Base-by-base conservation (phyloP, 1,139 yeast species). In the Arxiozyma slooffiae region DNA sequence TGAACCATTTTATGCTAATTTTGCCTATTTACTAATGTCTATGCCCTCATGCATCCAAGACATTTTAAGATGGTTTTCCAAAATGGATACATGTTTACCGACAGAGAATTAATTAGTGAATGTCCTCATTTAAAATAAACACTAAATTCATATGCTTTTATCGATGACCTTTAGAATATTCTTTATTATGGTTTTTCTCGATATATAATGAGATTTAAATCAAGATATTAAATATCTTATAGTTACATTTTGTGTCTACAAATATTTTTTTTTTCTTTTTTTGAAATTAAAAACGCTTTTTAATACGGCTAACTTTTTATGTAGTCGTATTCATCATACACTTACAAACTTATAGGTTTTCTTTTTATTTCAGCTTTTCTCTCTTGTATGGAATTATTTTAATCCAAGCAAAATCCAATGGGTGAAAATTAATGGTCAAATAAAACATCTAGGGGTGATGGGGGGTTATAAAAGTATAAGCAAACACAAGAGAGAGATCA, bases 1-100 rank as follows among this genome's bases (percentile, higher is more conserved):
- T 48, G 71, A 66, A 44, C 92, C 94, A 0, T 62, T 80, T 2
- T 85, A 85, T 61, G 79, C 85, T 1, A 72, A 78, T 46, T 72
- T 81, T 50, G 70, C 82, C 24, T 81, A 85, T 1, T 44, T 74
- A 0, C 60, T 84, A 48, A 74, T 78, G 60, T 60, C 72, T 8
- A 55, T 83, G 52, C 94, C 94, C 0, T 70, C 71, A 54, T 51
- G 63, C 16, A 11, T 81, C 4, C 78, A 75, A 52, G 70, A 71
- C 30, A 55, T 69, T 20, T 71, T 77, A 41, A 68, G 92, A 52
- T 64, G 71, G 67, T 70, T 76, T 46, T 56, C 68, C 22, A 52
- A 56, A 44, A 63, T 65, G 57, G 68, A 65, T 46, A 55, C 53
- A 16, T 63, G 68, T 48, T 46, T 65, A 16, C 68, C 68, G 2